Percentiles rank a stretch among this genome's conserved stretches.
Conservation (phyloP, 805 yeast genomes). For the Spathaspora arborariae region DNA sequence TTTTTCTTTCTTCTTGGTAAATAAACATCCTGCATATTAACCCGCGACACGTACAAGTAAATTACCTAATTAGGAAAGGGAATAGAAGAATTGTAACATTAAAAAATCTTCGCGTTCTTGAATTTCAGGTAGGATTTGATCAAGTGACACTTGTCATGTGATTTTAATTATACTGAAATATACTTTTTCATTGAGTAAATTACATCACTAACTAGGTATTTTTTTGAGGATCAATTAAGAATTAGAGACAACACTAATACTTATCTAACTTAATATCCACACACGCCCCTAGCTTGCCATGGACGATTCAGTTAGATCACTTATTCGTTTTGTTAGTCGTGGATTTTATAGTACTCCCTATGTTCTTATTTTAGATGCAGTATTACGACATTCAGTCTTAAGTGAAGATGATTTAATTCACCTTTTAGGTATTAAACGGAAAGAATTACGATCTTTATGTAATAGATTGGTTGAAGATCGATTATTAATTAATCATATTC, state of each 20-base stretch:
- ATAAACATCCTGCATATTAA: not conserved
- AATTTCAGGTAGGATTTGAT: not conserved
- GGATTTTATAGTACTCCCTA: conserved; percentile 86
- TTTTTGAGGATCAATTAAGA: no score
- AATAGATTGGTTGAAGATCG: conserved; percentile 83
- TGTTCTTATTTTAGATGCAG: conserved; percentile 81
- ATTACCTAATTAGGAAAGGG: not conserved
- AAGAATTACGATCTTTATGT: conserved; percentile 80
- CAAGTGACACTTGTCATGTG: not conserved
- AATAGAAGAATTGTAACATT: not conserved
- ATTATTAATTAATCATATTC: conserved; percentile 64
- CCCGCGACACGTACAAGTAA: not conserved
- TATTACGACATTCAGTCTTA: conserved; percentile 81
- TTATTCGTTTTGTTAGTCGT: conserved; percentile 76
- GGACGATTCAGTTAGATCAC: conserved; percentile 45
- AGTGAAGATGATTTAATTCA: conserved; percentile 88
- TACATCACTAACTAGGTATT: not conserved
- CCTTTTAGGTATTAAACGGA: conserved; percentile 77
- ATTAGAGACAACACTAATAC: no score
- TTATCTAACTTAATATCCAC: no score
- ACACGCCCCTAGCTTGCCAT: conserved; percentile 13
- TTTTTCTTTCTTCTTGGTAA: no score
- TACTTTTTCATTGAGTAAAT: not conserved
- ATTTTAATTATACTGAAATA: not conserved
- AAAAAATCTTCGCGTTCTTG: not conserved